Base-by-base conservation (phyloP, 768 basidiomycete genomes). In the Boletus sp. region DNA sequence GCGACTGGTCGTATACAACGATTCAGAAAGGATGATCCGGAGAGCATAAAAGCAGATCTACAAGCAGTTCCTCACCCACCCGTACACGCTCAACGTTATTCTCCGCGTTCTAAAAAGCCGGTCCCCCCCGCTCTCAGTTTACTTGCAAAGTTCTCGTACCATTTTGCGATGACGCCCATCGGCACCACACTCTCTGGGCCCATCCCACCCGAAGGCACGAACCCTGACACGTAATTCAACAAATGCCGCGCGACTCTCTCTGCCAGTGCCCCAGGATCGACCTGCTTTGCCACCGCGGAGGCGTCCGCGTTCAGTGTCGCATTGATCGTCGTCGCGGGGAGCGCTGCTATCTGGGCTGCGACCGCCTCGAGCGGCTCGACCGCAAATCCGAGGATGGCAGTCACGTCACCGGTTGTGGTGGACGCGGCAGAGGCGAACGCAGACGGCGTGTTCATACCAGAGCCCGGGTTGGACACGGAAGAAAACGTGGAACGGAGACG, bases 321-420 rank as follows among this genome's bases (percentile, higher is more conserved):
- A 67, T 70, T 69, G 39, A 61, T 65, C 53, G 64, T 47, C 11
- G 58, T 35, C 35, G 55, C 32, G 2, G 80, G 79, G 19, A 84
- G 72, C 6, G 69, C 58, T 15, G 77, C 74, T 32, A 89, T 69
- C 59, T 93, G 84, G 1, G 75, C 65, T 38, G 80, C 74, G 50
- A 94, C 85, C 23, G 78, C 70, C 0, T 75, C 59, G 8, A 93
- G 74, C 7, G 90, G 88, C 70, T 93, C 92, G 67, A 93, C 80
- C 13, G 90, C 78, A 53, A 95, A 74, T 1, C 93, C 93, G 7
- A 94, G 81, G 52, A 88, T 78, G 25, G 88, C 89, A 0, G 83
- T 86, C 29, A 87, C 82, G 42, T 81, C 82, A 3, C 73, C 69
- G 41, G 71, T 64, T 5, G 71, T 66, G 23, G 69, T 56, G 8